Base-by-base conservation (phyloP, 148 eudicot genomes). In the Suaeda aralocaspica region DNA sequence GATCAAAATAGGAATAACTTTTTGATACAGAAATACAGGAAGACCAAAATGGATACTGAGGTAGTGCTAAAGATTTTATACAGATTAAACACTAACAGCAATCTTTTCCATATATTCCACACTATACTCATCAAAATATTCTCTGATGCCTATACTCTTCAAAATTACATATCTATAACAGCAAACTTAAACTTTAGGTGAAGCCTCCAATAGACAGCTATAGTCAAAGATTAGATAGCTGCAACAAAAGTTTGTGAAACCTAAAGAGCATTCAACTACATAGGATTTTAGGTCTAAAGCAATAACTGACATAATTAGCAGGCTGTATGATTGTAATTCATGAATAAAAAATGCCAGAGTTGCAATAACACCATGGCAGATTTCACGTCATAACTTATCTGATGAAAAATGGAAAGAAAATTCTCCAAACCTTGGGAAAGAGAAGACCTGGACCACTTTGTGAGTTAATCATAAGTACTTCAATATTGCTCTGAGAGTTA, bases 391-490 rank as follows among this genome's bases (percentile, higher is more conserved):
- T 19, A 45, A 42, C 10, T 26, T 26, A 39, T 39, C 30, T 39
- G 22, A 16, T 1, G 49, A 61, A 61, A 5, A 55, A 25, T 11
- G n/a, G 18, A 69, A 42, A 72, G 34, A 2, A 6, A 19, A 28
- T 8, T 21, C 14, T 14, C 29, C 57, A 18, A 74, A 84, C 90
- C 90, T 86, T 86, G 7, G 90, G 90, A 71, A 86, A 86, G 64
- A 86, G 87, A 84, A 86, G 88, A 78, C 88, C 88, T 9, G 83
- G 79, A 64, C 88, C 90, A 76, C 84, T 82, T 26, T 75, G 82
- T 56, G 86, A 71, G 79, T 70, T 82, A 58, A 86, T 86, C 90
- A 86, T 84, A 64, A 86, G 90, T 69, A 86, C 90, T 77, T 86
- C 88, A 64, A 86, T 63, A 64, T 76, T 74, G 65, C 72, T 78